Evolutionary conservation across 257 asterid species (phyloP), one percentile per base, ranked within the genome.

Genomic region (Ehretia macrophylla): DNA sequence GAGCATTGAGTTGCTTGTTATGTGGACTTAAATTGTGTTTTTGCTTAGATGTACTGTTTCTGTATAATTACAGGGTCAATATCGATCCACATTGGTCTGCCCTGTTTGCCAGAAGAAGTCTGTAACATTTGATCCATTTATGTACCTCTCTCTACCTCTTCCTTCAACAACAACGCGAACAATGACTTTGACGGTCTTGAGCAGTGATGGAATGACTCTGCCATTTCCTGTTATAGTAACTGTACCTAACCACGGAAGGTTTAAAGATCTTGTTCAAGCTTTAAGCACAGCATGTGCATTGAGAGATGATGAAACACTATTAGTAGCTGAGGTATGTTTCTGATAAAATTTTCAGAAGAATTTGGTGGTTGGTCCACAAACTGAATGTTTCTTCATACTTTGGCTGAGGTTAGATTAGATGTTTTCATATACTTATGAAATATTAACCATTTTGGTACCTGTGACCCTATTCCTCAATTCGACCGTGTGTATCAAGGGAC

Each of bases 141-240:
- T 78, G 90, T 78, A 71, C 72, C 73, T 87, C 47, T 80, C 94
- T 22, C 65, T 87, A 64, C 88, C 93, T 14, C 86, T 87, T 67
- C 90, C 90, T 72, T 76, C 81, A 59, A 67, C 80, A 10, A 50
- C 71, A 27, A 39, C 62, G 72, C 79, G 88, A 61, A 72, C 59
- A 62, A 80, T 87, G 79, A 80, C 88, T 48, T 55, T 87, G 83
- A 78, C 81, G 17, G 68, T 87, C 38, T 38, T 82, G 68, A 80
- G 83, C 79, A 66, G 63, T 19, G 73, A 72, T 17, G 88, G 84
- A 52, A 58, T 63, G 40, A 53, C 69, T 22, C 54, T 78, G 62
- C 93, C 93, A 32, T 49, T 51, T 51, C 77, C 79, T 37, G 75
- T 82, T 42, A 78, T 85, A 42, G n/a, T 87, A 57, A 58, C 62